Evolutionary conservation across 495 filamentous ascomycete species (phyloP).

Genomic region (Neurospora sp.): DNA sequence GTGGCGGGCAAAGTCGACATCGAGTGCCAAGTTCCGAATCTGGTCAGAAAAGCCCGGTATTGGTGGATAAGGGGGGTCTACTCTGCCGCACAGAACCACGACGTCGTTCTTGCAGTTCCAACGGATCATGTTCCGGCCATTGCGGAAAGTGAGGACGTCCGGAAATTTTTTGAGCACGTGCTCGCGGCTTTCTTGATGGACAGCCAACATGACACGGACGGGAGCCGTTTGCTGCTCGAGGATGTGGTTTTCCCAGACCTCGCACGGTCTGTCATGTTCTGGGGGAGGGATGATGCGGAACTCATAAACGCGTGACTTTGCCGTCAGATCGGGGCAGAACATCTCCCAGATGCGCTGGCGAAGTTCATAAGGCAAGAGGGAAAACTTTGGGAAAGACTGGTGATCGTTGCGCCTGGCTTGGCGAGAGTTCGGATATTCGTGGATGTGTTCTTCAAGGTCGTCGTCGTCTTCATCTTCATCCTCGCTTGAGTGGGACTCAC

Average conservation of each 20-base stretch:
- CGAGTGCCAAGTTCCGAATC: slow-evolving; percentile 15
- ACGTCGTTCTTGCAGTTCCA: slow-evolving; percentile 26
- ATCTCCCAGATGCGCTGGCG: slow-evolving; percentile 30
- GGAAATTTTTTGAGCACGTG: slow-evolving; percentile 25
- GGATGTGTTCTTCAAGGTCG: neutral
- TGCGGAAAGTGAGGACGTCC: slow-evolving; percentile 15
- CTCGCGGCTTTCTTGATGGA: slow-evolving; percentile 23
- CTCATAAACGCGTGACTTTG: slow-evolving; percentile 18
- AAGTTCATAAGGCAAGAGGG: slow-evolving; percentile 28
- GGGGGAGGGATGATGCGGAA: neutral
- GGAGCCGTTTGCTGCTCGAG: slow-evolving; percentile 21
- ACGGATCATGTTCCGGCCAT: slow-evolving; percentile 11
- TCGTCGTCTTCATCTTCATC: neutral
- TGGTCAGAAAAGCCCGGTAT: slow-evolving; percentile 8
- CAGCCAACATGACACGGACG: slow-evolving; percentile 21
- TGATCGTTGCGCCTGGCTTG: slow-evolving; percentile 4
- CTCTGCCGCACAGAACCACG: neutral
- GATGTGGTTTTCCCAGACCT: slow-evolving; percentile 5
- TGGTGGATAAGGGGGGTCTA: neutral
- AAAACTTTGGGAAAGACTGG: slow-evolving; percentile 30
- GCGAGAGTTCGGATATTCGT: neutral
- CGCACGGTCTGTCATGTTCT: neutral
- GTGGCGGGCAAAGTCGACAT: neutral
- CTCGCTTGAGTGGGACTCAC: slow-evolving; percentile 17
- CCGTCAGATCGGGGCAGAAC: slow-evolving; percentile 26